Base-by-base conservation (phyloP, 2,329 filamentous ascomycete genomes). In the Seiridium cupressi region DNA sequence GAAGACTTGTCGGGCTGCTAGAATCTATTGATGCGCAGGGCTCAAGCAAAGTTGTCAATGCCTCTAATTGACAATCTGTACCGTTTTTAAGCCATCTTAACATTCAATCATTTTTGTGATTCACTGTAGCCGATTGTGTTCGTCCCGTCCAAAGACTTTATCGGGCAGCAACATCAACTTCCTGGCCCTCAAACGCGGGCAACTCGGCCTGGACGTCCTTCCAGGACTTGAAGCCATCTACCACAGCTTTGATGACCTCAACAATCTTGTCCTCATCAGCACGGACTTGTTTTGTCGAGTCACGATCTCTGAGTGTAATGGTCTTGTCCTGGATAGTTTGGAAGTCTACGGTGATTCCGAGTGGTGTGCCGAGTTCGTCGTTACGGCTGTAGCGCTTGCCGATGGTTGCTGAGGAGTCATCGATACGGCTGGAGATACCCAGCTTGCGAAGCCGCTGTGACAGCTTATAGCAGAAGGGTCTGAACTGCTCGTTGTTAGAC, bases 301-400 rank as follows among this genome's bases (percentile, higher is more conserved):
- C 95, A 64, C 93, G 89, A 74, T 98, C 94, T 72, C 94, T 84
- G 65, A 98, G 85, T 1, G 94, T 98, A 72, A 96, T 86, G 6
- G 90, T 90, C 72, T 86, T 86, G 74, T 97, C 93, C 77, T 96
- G 88, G 66, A 97, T 81, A 53, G 92, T 96, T 81, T 98, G 92
- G 84, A 97, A 98, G 76, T 98, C 94, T 62, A 98, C 86, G 0
- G 94, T 98, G 75, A 98, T 89, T 72, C 93, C 94, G 65, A 97
- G 89, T 6, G 94, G 92, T 49, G 95, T 98, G 70, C 94, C 95
- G 61, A 97, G 85, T 79, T 98, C 94, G 76, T 98, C 94, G 74
- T 97, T 97, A 70, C 95, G 89, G 73, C 90, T 88, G 77, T 96
- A 98, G 58, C 94, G 90, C 83, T 96, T 97, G 74, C 94, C 94